phyloP scores from a whole-genome alignment of 2,329 filamentous ascomycete species.

The Trichoderma sp. region DNA sequence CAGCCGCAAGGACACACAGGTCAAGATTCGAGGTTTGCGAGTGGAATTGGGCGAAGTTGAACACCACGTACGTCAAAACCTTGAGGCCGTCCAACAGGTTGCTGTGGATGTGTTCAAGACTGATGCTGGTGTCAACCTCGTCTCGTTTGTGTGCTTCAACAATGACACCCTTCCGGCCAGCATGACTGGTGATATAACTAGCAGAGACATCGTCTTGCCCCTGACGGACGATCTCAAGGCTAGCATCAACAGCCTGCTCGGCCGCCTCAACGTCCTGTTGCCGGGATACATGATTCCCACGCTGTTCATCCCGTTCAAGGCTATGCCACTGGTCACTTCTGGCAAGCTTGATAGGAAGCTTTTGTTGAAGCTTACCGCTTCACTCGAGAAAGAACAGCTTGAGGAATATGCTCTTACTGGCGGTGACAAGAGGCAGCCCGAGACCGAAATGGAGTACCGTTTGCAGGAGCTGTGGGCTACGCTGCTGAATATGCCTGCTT shows the following conservation, averaged over 20 bases:
- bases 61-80: constrained; percentile 10
- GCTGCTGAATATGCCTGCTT: constrained; percentile 16
- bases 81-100: constrained; percentile 15
- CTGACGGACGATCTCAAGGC: neutral
- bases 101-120: constrained; percentile 26
- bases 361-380: constrained; percentile 5
- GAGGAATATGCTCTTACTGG: constrained; percentile 15
- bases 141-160: constrained; percentile 24
- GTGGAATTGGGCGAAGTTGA: constrained; percentile 28
- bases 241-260: neutral
- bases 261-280: constrained; percentile 2
- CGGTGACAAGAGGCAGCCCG: constrained; percentile 14
- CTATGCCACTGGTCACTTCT: constrained; percentile 26
- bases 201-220: constrained; percentile 1
- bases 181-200: neutral
- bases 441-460: constrained; percentile 20
- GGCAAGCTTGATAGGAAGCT: constrained; percentile 25
- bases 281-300: constrained; percentile 27
- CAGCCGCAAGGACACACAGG: constrained; percentile 27
- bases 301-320: constrained; percentile 14
- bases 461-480: constrained; percentile 24
- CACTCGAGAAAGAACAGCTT: neutral
- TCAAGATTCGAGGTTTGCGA: constrained; percentile 26
- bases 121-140: constrained; percentile 15
- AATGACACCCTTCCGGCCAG: constrained; percentile 19